Conservation (phyloP, 2,329 filamentous ascomycete species). For the Neonectria neomacrospora region DNA sequence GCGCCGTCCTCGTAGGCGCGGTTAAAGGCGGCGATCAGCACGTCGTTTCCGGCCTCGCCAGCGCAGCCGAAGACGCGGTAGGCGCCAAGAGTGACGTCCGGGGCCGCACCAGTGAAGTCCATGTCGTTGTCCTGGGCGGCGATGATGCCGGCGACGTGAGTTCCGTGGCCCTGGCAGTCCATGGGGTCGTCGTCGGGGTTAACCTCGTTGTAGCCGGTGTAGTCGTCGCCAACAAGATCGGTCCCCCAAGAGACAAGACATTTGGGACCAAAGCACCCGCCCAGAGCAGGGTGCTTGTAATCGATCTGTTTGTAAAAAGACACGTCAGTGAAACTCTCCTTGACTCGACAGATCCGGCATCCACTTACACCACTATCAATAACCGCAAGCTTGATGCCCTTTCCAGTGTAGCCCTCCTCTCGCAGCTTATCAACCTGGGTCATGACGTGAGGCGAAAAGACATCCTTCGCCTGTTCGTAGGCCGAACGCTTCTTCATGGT, state of each 20-base stretch:
- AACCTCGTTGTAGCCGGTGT: conserved; percentile 53
- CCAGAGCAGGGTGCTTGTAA: conserved; percentile 71
- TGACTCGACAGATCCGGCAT: not conserved
- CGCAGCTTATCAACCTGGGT: conserved; percentile 66
- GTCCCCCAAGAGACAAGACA: conserved; percentile 68
- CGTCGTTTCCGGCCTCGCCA: conserved; percentile 62
- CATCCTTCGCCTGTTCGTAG: conserved; percentile 46
- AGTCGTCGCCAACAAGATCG: conserved; percentile 68
- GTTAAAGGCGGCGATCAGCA: conserved; percentile 69
- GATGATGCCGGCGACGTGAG: conserved; percentile 71
- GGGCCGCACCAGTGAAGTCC: conserved; percentile 68
- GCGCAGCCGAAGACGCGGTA: conserved; percentile 69
- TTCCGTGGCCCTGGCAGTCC: conserved; percentile 69
- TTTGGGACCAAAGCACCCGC: conserved; percentile 70
- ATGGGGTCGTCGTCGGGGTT: conserved; percentile 63
- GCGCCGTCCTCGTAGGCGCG: conserved; percentile 69
- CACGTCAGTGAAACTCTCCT: not conserved
- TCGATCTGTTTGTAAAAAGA: conserved; percentile 59
- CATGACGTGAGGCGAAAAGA: conserved; percentile 64
- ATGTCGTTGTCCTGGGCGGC: conserved; percentile 65
- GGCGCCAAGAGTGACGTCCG: conserved; percentile 64
- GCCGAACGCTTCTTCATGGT: conserved; percentile 30
- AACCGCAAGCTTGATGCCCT: conserved; percentile 64
- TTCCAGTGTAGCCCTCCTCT: conserved; percentile 59
- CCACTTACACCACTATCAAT: conserved; percentile 64